Conservation (phyloP, 352 stramenopile species). For the Pythium dissotocum region DNA sequence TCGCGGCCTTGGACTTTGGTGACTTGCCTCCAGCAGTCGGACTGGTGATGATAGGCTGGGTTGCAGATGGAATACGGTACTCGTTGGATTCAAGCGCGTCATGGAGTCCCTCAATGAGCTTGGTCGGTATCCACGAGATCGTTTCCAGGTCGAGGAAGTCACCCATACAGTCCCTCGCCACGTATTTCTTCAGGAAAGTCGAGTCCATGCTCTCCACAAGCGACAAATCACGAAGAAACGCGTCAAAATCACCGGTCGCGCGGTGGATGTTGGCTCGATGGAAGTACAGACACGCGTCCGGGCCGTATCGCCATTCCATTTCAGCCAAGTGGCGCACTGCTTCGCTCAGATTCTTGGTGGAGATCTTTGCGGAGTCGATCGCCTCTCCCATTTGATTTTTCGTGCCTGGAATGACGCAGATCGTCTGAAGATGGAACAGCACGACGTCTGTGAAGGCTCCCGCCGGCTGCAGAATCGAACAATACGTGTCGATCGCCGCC, state of each 20-base stretch:
- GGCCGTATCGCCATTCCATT: constrained; percentile 57
- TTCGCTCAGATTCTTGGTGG: constrained; percentile 44
- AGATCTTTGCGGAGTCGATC: constrained; percentile 51
- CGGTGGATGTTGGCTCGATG: constrained; percentile 53
- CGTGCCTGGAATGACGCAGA: constrained; percentile 47
- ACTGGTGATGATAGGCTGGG: background rate
- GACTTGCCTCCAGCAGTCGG: background rate
- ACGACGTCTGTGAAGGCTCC: constrained; percentile 14
- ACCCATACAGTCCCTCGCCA: constrained; percentile 34
- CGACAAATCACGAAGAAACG: constrained; percentile 51
- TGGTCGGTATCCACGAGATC: constrained; percentile 55
- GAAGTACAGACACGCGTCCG: constrained; percentile 58
- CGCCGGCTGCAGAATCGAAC: constrained; percentile 30
- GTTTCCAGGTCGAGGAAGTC: constrained; percentile 66
- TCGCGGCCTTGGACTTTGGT: constrained; percentile 4
- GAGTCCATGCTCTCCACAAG: constrained; percentile 51
- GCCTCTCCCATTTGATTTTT: constrained; percentile 38
- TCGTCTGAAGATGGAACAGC: constrained; percentile 38
- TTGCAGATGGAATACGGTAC: constrained; percentile 32
- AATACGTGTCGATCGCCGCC: constrained; percentile 49
- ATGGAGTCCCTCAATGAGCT: constrained; percentile 43
- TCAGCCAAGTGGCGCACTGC: constrained; percentile 52
- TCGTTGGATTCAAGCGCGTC: constrained; percentile 39
- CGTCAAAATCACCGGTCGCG: constrained; percentile 42
- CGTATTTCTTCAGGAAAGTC: constrained; percentile 44